Percentiles rank a stretch among this genome's conserved stretches.
Evolutionary conservation across 306 rosid species (phyloP).

Genomic region (Gillenia trifoliata): DNA sequence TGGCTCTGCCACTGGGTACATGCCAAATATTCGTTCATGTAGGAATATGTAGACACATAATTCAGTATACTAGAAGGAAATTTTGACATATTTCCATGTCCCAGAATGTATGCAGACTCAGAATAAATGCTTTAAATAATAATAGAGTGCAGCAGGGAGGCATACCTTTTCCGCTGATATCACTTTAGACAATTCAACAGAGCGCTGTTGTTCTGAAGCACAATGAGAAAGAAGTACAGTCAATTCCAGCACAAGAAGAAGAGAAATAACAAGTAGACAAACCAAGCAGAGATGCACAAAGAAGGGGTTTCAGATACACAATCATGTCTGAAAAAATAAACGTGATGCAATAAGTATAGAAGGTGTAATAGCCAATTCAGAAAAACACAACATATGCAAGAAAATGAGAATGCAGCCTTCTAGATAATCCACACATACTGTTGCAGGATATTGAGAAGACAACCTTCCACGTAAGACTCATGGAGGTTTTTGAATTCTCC

Average conservation of each 20-base stretch:
- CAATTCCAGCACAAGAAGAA: constrained; percentile 22
- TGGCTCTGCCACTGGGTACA: too few relatives aligned
- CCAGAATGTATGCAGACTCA: background rate
- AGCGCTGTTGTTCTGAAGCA: constrained; percentile 47
- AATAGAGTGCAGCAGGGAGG: background rate
- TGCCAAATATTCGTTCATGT: background rate
- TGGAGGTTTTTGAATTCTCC: constrained; percentile 43
- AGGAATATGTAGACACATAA: background rate
- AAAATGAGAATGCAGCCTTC: background rate
- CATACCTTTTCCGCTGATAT: constrained; percentile 59
- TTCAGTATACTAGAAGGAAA: background rate
- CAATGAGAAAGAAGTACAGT: constrained; percentile 26
- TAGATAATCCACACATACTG: background rate
- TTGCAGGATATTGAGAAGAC: background rate
- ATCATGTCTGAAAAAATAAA: background rate
- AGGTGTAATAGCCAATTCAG: background rate
- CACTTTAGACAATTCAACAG: constrained; percentile 37
- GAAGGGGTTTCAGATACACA: background rate
- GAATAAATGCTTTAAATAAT: background rate
- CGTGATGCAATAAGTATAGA: background rate
- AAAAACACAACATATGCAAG: background rate
- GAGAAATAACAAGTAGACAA: background rate
- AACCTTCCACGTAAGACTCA: constrained; percentile 48
- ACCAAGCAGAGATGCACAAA: background rate
- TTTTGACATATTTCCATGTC: background rate